Evolutionary conservation across 495 filamentous ascomycete species (phyloP), one percentile per base, ranked within the genome.

Genomic region (Zalerion maritima): DNA sequence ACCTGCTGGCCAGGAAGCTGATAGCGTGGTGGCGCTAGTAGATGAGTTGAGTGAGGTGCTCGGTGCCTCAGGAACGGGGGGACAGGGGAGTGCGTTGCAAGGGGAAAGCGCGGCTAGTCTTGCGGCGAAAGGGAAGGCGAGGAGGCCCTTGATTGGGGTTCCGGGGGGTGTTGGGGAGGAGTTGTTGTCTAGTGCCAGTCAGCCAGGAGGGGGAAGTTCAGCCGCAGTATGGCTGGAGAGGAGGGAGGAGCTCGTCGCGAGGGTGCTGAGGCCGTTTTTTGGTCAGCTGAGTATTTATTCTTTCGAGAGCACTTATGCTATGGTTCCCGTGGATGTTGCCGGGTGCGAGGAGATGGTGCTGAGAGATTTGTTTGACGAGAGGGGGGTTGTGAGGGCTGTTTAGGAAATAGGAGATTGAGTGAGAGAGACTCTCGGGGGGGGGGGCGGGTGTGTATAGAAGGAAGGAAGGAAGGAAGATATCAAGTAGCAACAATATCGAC

Each of bases 241-340:
- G 36, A 75, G 71, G 47, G 78, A 82, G 40, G 73, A 82, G 50
- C 55, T 87, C 35, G 67, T 80, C 16, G 69, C 71, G 29, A 70
- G 76, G 41, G 67, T 94, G 19, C 50, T 96, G 34, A 65, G 77
- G 38, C 89, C 91, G 0, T 96, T 93, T 60, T 83, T 96, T 40
- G 76, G 76, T 22, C 78, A 86, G 37, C 56, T 97, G 34, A 93
- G 84, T 42, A 92, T 96, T 29, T 80, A 74, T 46, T 76, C 79
- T 5, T 97, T 91, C 52, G 91, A 96, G 56, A 75, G 73, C 15
- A 91, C 80, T 24, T 97, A 96, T 46, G 69, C 73, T 13, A 91
- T 92, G 77, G 70, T 69, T 28, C 52, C 49, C 29, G 58, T 76
- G 18, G 85, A 91, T 54, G 46, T 66, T 44, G 69, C 70, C 27